phyloP scores from a whole-genome alignment of 495 filamentous ascomycete species.

The Achaetomiella virescens region DNA sequence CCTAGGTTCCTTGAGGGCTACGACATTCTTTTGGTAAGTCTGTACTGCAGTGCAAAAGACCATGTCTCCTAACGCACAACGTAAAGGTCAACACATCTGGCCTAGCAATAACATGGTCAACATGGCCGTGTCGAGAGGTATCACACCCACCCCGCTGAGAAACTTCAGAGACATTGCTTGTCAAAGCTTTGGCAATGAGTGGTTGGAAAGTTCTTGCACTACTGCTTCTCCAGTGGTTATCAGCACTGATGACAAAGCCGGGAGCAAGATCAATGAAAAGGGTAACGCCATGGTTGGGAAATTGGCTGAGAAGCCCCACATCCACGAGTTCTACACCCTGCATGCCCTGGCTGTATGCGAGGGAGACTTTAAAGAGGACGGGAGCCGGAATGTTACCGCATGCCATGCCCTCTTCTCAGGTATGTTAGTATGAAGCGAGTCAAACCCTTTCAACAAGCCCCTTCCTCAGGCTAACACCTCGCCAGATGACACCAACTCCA shows the following conservation, averaged over 20 bases:
- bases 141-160: slow-evolving; percentile 11
- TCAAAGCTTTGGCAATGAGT: too few species aligned
- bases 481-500: slow-evolving; percentile 46
- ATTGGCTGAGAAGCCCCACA: slow-evolving; percentile 43
- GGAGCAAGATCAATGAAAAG: slow-evolving; percentile 34
- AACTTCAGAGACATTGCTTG: slow-evolving; percentile 23
- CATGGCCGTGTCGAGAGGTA: not conserved
- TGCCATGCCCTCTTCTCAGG: slow-evolving; percentile 35
- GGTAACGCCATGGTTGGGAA: slow-evolving; percentile 26
- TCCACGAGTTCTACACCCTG: slow-evolving; percentile 68
- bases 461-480: not conserved
- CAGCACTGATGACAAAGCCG: slow-evolving; percentile 27
- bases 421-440: not conserved
- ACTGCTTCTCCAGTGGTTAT: slow-evolving; percentile 7
- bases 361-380: slow-evolving; percentile 42
- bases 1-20: slow-evolving; percentile 55
- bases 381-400: slow-evolving; percentile 30
- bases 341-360: slow-evolving; percentile 66
- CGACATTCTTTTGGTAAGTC: slow-evolving; percentile 59
- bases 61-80: not conserved
- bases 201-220: too few species aligned
- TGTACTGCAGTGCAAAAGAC: not conserved
- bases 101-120: slow-evolving; percentile 49
- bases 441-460: not conserved
- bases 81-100: slow-evolving; percentile 58